Percentiles rank a stretch among this genome's conserved stretches.
phyloP scores from a whole-genome alignment of 202 grass and related monocot genomes.

The Cymbopogon flexuosus region DNA sequence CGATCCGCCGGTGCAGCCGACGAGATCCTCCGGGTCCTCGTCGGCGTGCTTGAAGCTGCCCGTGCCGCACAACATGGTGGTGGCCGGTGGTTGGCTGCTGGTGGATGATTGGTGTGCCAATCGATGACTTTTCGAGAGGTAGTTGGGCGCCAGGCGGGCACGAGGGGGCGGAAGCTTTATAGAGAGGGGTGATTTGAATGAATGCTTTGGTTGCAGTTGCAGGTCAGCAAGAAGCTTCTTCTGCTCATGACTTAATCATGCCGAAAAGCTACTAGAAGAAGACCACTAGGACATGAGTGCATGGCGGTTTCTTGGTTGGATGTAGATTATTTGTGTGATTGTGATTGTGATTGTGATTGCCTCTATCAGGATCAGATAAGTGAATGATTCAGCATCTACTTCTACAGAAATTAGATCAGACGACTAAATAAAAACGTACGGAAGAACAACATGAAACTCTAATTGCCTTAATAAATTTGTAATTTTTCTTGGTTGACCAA shows the following conservation, averaged over 20 bases:
- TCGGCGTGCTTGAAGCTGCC: conserved; percentile 55
- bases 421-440: no score
- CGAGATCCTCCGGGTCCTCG: background rate
- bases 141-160: background rate
- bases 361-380: background rate
- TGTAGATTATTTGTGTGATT: background rate
- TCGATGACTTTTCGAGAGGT: background rate
- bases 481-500: no score
- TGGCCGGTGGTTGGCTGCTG: background rate
- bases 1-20: background rate
- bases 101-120: no score
- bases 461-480: no score
- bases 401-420: background rate
- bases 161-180: background rate
- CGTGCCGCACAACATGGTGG: conserved; percentile 46
- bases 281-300: background rate
- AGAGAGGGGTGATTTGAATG: background rate
- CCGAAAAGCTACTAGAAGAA: background rate
- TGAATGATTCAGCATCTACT: background rate
- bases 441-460: no score
- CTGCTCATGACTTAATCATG: background rate
- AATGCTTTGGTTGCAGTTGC: background rate
- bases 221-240: background rate
- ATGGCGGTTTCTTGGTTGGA: background rate
- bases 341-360: background rate